A percentile compares a stretch with the other conserved stretches of the same genome.
These are phyloP conservation scores for Cladophialophora immunda DNA, from an alignment of 2,329 filamentous ascomycete genomes.

Conservation along the genomic window DNA sequence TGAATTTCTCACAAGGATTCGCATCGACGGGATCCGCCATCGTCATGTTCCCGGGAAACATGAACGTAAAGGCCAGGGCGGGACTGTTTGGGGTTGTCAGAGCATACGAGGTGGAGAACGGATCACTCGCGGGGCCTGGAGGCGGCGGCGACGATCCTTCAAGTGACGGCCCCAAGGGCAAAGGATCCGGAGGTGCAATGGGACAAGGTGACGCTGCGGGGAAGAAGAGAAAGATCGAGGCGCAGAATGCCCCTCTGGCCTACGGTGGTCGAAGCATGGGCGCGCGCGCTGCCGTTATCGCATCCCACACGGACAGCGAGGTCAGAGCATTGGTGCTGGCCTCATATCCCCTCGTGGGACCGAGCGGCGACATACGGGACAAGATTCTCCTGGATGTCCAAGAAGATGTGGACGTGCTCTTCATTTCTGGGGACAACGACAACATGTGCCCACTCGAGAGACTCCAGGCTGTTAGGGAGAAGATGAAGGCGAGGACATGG, in stretches of 20 bases:
- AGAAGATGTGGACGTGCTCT: slow-evolving; percentile 33
- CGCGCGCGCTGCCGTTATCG: slow-evolving; percentile 32
- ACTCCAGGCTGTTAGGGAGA: slow-evolving; percentile 31
- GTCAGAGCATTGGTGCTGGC: slow-evolving; percentile 34
- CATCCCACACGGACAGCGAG: slow-evolving; percentile 25
- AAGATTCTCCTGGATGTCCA: slow-evolving; percentile 35
- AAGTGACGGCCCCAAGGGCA: too few relatives aligned
- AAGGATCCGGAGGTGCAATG: too few relatives aligned
- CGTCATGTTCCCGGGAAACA: slow-evolving; percentile 37
- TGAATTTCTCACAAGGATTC: slow-evolving; percentile 36
- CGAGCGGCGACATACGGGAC: slow-evolving; percentile 36
- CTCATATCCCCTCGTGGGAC: slow-evolving; percentile 36
- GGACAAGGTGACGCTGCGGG: not conserved
- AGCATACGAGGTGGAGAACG: slow-evolving; percentile 21
- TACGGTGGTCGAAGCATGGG: slow-evolving; percentile 40
- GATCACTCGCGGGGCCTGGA: not conserved
- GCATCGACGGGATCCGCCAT: slow-evolving; percentile 19
- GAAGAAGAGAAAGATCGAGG: not conserved
- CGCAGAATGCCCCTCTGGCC: slow-evolving; percentile 3
- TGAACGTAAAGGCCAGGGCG: slow-evolving; percentile 37
- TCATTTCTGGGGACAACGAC: slow-evolving; percentile 38
- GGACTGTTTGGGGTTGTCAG: slow-evolving; percentile 32
- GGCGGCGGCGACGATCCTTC: too few relatives aligned
- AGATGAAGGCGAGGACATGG: slow-evolving; percentile 39
- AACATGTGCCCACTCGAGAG: slow-evolving; percentile 35